Evolutionary conservation across 345 rosid species (phyloP), one percentile per base, ranked within the genome.

Genomic region (Syzygium jambos): DNA sequence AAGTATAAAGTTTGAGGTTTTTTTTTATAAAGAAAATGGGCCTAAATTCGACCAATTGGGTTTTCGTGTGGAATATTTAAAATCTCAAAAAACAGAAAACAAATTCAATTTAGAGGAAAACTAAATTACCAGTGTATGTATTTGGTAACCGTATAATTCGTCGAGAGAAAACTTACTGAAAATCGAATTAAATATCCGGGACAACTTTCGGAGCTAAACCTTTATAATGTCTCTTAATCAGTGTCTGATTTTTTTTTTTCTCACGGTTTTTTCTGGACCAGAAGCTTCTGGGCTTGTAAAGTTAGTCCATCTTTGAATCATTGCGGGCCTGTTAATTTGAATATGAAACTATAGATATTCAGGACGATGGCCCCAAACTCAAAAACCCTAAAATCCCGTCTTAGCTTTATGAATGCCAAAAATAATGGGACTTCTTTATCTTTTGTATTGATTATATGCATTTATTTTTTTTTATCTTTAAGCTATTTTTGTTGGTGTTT

Each of bases 1-100:
- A 23, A 12, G 25, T 4, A 0, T 23, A 5, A 4, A 23, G n/a
- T 23, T 23, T 1, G n/a, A 56, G 23, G 4, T 22, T 54, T 19
- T 55, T 22, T 22, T 9, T 53, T 22, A 7, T 22, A 15, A 55
- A 55, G 9, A 4, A 22, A 55, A 54, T 1, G 59, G 22, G 59
- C 55, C 25, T 55, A 15, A 52, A 52, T 52, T 55, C 4, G 59
- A 21, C 25, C 22, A 55, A 55, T 55, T 55, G 59, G 59, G 59
- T 19, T 19, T 54, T 54, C 1, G 1, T 21, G 3, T 54, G 23
- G 13, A 23, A 25, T 57, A 57, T 23, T 57, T 57, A 43, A 23
- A 54, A 21, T 54, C 57, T 21, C n/a, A 57, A 57, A 57, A 57
- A 4, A 10, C 13, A 9, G 4, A 57, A 56, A 57, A 57, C 23